Evolutionary conservation across 805 yeast genomes (phyloP), one percentile per base, ranked within the genome.

Genomic region (Debaryomyces tyrocola): DNA sequence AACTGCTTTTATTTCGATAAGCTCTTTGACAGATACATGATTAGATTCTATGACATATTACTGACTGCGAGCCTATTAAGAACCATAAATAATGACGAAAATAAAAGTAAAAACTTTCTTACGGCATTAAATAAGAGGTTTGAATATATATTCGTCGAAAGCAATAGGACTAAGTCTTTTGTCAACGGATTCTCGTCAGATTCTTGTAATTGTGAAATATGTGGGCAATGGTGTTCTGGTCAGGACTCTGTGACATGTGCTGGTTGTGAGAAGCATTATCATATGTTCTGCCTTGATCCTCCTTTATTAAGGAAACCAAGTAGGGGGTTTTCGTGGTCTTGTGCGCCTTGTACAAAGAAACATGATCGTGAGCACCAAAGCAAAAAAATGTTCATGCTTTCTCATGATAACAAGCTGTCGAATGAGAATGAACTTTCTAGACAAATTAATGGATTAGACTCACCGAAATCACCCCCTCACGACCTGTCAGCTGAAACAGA

Each of bases 301-400:
- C 97, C 97, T 1, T 65, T 90, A 34, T 62, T 79, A 43, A 79
- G 80, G 51, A 87, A 87, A 57, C 97, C 96, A 1, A 83, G 87
- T 37, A 70, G 95, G 47, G 96, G 96, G 1, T 87, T 89, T 60
- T 87, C 90, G 7, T 91, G 97, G 97, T 78, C 89, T 20, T 90
- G 97, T 70, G 91, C 88, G 24, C 62, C 70, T 4, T 90, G 97
- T 67, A 75, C 84, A n/a, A 78, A 80, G 53, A 75, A 70, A 28
- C 77, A 78, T 43, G 85, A 83, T 40, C 51, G 67, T 28, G 74
- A 70, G 46, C 63, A 70, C 46, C 70, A 66, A 45, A 62, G 63
- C 53, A 74, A 62, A 53, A 65, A 64, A 33, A 63, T 63, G 44
- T 47, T 73, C 45, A 73, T 73, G 77, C 61, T 73, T 37, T 65